phyloP scores from a whole-genome alignment of 148 eudicot genomes.

The Camellia lanceoleosa region DNA sequence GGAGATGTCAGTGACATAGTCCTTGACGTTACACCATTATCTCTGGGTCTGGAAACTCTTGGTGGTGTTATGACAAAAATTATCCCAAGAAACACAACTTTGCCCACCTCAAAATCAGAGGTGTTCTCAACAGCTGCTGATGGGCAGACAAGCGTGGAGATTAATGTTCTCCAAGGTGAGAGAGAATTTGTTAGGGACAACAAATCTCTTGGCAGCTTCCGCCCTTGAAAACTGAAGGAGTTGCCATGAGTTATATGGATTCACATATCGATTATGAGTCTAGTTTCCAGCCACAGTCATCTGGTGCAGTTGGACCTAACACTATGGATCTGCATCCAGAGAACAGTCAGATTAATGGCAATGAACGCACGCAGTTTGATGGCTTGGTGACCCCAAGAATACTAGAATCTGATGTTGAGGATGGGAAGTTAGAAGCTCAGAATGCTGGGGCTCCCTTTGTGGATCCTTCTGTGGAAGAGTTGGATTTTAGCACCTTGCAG shows the following conservation, averaged over 20 bases:
- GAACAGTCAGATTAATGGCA: slow-evolving; percentile 29
- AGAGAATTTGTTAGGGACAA: too few relatives aligned
- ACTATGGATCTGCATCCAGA: slow-evolving; percentile 30
- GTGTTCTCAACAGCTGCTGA: too few relatives aligned
- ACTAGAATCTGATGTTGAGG: slow-evolving; percentile 43
- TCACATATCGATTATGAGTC: slow-evolving; percentile 33
- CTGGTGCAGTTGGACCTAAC: slow-evolving; percentile 31
- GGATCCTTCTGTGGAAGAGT: slow-evolving; percentile 33
- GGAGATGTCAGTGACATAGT: too few relatives aligned
- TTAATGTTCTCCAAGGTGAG: too few relatives aligned
- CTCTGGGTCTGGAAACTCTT: too few relatives aligned
- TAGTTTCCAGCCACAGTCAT: slow-evolving; percentile 27
- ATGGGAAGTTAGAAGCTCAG: slow-evolving; percentile 26
- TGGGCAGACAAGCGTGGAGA: too few relatives aligned
- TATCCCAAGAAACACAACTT: too few relatives aligned
- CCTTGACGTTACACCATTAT: too few relatives aligned
- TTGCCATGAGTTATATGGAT: slow-evolving; percentile 31
- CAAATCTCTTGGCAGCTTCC: too few relatives aligned
- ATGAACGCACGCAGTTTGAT: slow-evolving; percentile 33
- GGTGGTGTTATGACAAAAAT: too few relatives aligned
- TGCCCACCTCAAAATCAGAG: too few relatives aligned
- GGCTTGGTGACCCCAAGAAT: slow-evolving; percentile 24
- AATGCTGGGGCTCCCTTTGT: slow-evolving; percentile 40
- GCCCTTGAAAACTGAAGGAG: slow-evolving; percentile 27
- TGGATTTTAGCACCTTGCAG: slow-evolving; percentile 50